Conservation (phyloP, 805 yeast species). For the Torulaspora maleeae region DNA sequence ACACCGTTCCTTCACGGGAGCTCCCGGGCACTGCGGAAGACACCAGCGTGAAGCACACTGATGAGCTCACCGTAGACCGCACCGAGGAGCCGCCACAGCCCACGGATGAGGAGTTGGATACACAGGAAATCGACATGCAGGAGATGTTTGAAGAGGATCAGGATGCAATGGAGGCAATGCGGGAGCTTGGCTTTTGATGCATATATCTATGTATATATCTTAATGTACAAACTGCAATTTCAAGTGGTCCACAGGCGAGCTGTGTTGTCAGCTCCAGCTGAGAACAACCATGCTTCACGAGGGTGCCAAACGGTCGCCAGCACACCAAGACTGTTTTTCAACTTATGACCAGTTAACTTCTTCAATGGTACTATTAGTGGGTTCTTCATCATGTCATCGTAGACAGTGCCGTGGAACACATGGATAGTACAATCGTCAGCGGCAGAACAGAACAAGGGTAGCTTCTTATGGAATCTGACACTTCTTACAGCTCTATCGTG, state of each 20-base stretch:
- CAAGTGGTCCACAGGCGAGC: slow-evolving; percentile 95
- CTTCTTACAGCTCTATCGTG: slow-evolving; percentile 92
- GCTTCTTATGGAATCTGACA: slow-evolving; percentile 76
- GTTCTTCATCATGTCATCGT: slow-evolving; percentile 83
- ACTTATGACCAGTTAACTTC: slow-evolving; percentile 86
- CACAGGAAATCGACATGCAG: slow-evolving; percentile 10
- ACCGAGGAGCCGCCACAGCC: not conserved
- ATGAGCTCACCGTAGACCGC: not conserved
- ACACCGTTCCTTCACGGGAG: not conserved
- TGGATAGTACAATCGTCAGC: slow-evolving; percentile 92
- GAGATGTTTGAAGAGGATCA: slow-evolving; percentile 22
- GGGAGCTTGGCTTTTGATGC: slow-evolving; percentile 19
- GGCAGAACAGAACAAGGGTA: slow-evolving; percentile 91
- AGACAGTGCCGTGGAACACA: slow-evolving; percentile 94
- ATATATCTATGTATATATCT: slow-evolving; percentile 1
- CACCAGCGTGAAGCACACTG: not conserved
- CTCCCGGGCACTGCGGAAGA: not conserved
- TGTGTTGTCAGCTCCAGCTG: slow-evolving; percentile 94
- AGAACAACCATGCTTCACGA: slow-evolving; percentile 94
- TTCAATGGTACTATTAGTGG: slow-evolving; percentile 94
- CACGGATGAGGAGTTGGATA: not conserved
- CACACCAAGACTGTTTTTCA: slow-evolving; percentile 77
- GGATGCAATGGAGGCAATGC: slow-evolving; percentile 28
- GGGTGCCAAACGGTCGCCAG: slow-evolving; percentile 93
- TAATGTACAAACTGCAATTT: slow-evolving; percentile 10